A percentile compares a stretch with the other conserved stretches of the same genome.
These are phyloP conservation scores for Russula sp. DNA, from an alignment of 768 basidiomycete genomes.

Conservation along the genomic window DNA sequence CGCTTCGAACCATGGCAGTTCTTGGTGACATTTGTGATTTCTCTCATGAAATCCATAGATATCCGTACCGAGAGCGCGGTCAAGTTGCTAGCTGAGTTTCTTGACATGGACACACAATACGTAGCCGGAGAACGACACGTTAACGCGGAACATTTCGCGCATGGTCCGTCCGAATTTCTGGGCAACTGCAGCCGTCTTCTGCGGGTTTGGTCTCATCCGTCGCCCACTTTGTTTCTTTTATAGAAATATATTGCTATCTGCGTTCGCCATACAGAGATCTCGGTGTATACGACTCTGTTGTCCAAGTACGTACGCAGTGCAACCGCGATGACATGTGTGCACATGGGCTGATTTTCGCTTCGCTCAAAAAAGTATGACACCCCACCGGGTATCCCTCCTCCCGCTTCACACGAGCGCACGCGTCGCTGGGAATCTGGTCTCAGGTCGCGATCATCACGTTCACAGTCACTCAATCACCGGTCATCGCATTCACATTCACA, in stretches of 20 bases:
- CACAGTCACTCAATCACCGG: constrained; percentile 33
- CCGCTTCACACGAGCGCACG: constrained; percentile 36
- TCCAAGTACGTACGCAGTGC: constrained; percentile 54
- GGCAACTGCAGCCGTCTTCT: neutral
- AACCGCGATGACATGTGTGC: neutral
- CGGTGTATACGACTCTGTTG: constrained; percentile 72
- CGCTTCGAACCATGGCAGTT: constrained; percentile 52
- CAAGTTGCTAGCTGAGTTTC: constrained; percentile 79
- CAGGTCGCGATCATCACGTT: constrained; percentile 28
- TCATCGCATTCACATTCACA: constrained; percentile 16
- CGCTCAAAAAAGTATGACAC: constrained; percentile 54
- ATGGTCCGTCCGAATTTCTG: constrained; percentile 58
- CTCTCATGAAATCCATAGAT: constrained; percentile 89
- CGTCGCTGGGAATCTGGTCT: constrained; percentile 35
- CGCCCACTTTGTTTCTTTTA: neutral
- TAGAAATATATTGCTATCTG: constrained; percentile 87
- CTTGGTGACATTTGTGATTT: constrained; percentile 82
- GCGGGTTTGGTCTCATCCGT: neutral
- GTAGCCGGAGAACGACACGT: constrained; percentile 52
- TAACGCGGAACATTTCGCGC: constrained; percentile 92
- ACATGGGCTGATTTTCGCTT: constrained; percentile 10
- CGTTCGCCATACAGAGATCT: constrained; percentile 88
- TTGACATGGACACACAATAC: constrained; percentile 71
- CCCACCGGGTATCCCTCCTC: constrained; percentile 42
- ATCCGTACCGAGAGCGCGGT: constrained; percentile 88